A percentile compares a stretch with the other conserved stretches of the same genome.
Evolutionary conservation across 2,329 filamentous ascomycete species (phyloP).

Genomic region (Neonectria magnoliae): DNA sequence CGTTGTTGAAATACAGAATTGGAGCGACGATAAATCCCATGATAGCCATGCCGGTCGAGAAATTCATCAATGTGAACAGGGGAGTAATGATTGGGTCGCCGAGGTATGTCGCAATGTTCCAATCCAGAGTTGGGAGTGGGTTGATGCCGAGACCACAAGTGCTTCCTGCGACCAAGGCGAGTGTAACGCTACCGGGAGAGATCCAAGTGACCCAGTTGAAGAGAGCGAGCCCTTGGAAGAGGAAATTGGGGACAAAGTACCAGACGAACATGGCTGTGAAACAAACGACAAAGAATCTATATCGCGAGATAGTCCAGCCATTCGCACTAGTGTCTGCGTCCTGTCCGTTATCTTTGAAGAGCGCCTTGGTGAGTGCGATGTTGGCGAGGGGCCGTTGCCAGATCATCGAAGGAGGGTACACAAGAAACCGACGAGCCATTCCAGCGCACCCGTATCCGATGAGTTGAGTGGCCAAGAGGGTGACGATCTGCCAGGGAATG

Average conservation of each 20-base stretch:
- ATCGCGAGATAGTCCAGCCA: conserved; percentile 40
- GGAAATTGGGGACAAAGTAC: conserved; percentile 62
- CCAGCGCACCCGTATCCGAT: conserved; percentile 64
- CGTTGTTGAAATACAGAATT: conserved; percentile 57
- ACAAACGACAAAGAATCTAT: conserved; percentile 55
- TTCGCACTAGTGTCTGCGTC: conserved; percentile 34
- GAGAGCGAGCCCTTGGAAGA: conserved; percentile 56
- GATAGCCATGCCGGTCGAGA: conserved; percentile 52
- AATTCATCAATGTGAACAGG: conserved; percentile 45
- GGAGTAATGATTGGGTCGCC: conserved; percentile 46
- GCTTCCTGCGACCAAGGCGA: conserved; percentile 49
- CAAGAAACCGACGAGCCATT: conserved; percentile 56
- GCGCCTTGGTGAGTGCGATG: conserved; percentile 52
- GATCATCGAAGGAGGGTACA: conserved; percentile 59
- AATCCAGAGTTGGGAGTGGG: conserved; percentile 52
- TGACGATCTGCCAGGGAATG: conserved; percentile 57
- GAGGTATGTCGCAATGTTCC: conserved; percentile 48
- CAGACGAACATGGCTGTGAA: conserved; percentile 60
- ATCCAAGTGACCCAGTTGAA: conserved; percentile 66
- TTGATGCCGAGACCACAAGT: conserved; percentile 52
- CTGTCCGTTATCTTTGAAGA: conserved; percentile 27
- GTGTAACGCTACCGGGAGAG: conserved; percentile 50
- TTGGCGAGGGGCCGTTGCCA: conserved; percentile 61
- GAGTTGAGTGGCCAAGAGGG: conserved; percentile 59
- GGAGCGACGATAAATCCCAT: conserved; percentile 63